phyloP scores from a whole-genome alignment of 805 yeast genomes.

The Helenozyma rhizophorensis region DNA sequence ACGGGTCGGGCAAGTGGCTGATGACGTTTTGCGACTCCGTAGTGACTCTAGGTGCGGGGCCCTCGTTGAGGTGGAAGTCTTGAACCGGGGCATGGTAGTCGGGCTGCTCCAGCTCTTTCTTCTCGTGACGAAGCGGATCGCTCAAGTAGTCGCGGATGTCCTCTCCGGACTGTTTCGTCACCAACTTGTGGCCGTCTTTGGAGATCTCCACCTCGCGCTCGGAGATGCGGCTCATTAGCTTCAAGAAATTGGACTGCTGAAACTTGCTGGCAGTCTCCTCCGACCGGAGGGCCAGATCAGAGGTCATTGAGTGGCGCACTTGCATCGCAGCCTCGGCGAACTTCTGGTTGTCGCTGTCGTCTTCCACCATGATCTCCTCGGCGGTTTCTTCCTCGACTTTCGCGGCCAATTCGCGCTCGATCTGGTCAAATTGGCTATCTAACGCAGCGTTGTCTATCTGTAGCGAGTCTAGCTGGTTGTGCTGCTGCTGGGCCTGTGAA shows the following conservation, averaged over 20 bases:
- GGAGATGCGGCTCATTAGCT: conserved; percentile 37
- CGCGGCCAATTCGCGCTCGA: conserved; percentile 27
- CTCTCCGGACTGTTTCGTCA: conserved; percentile 28
- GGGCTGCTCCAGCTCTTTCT: conserved; percentile 4
- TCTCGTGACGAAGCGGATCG: conserved; percentile 14
- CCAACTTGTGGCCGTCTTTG: conserved; percentile 34
- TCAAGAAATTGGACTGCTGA: conserved; percentile 32
- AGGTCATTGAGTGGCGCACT: conserved; percentile 35
- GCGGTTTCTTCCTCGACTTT: conserved; percentile 1
- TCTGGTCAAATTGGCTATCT: conserved; percentile 29
- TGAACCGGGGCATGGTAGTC: conserved; percentile 9
- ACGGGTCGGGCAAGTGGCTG: conserved; percentile 38
- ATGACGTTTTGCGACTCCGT: conserved; percentile 15
- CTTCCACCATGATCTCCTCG: conserved; percentile 3
- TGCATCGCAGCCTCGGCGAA: conserved; percentile 38
- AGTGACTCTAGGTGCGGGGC: conserved; percentile 3
- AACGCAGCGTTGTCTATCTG: conserved; percentile 24
- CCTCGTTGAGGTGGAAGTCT: background rate
- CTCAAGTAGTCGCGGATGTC: conserved; percentile 28
- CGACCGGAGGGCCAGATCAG: conserved; percentile 18
- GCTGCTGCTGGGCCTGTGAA: conserved; percentile 8
- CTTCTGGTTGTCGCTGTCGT: conserved; percentile 26
- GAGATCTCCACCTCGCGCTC: conserved; percentile 32
- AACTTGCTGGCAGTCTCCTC: conserved; percentile 28
- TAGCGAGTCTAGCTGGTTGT: background rate